Evolutionary conservation across 805 yeast genomes (phyloP), one percentile per base, ranked within the genome.

Genomic region (Myxozyma vanderwaltii): DNA sequence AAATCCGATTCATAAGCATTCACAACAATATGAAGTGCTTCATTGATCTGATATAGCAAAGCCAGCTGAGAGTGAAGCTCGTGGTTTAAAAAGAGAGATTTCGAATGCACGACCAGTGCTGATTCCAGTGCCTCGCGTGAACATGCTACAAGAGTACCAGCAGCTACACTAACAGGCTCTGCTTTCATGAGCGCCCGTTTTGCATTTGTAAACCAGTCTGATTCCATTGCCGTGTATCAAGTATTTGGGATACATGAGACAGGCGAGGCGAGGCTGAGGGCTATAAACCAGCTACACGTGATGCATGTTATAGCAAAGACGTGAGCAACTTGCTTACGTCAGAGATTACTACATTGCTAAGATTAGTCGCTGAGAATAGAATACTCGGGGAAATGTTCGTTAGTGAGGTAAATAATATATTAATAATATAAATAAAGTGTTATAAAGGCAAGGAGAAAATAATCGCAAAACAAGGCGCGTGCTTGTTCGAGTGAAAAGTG

Each of bases 161-260:
- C 85, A 35, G 75, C 76, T n/a, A 76, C 75, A 53, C 88, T 83
- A 3, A 81, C 67, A 7, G 75, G 72, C 55, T 80, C 83, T 0
- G 86, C 86, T 13, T 76, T 74, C 1, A 76, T 70, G 36, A 84
- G 74, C 23, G 80, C 77, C 56, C 69, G 72, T 46, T 79, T 77
- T 0, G 88, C 84, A 66, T 79, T 82, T 13, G 67, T 63, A 6
- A 76, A 72, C 81, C 82, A 79, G 23, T 62, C 63, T 19, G 65
- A 15, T 43, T 62, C 65, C 65, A 62, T 61, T 17, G n/a, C n/a
- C n/a, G n/a, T n/a, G n/a, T n/a, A n/a, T n/a, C n/a, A n/a, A 23
- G 26, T 26, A 21, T n/a, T 7, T n/a, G 12, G 38, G 23, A 29
- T n/a, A 17, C 26, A 33, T 46, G 38, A n/a, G n/a, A n/a, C n/a